Evolutionary conservation across 345 rosid species (phyloP).

Genomic region (Eucalyptus albens): DNA sequence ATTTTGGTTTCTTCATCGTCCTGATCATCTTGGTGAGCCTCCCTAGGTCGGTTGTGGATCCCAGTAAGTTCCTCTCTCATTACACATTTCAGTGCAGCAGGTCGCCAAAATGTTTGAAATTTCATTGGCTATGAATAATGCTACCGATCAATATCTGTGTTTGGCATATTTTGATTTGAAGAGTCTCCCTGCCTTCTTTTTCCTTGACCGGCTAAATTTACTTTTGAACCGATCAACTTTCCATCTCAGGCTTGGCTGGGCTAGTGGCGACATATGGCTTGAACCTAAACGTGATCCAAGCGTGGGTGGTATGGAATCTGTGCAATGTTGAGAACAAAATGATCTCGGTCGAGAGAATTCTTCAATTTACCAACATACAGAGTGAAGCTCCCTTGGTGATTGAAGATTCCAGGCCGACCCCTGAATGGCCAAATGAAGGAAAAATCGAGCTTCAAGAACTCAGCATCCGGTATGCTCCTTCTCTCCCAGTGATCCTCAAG

Average conservation of each 20-base stretch:
- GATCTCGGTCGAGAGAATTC: too few species aligned
- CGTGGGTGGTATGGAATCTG: constrained; percentile 68
- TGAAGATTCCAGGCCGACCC: neutral
- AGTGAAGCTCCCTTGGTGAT: too few species aligned
- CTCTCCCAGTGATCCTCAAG: constrained; percentile 48
- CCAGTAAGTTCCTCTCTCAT: constrained; percentile 38
- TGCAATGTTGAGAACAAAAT: too few species aligned
- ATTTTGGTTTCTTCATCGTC: constrained; percentile 66
- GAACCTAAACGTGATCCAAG: constrained; percentile 51
- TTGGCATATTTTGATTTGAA: neutral
- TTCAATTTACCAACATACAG: too few species aligned
- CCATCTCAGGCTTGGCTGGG: constrained; percentile 51
- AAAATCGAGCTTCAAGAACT: constrained; percentile 35
- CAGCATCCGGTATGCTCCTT: constrained; percentile 34
- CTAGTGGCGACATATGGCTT: constrained; percentile 55
- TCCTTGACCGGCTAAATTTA: neutral
- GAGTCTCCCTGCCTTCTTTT: neutral
- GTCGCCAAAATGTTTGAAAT: neutral
- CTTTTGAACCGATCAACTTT: neutral
- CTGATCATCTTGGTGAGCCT: constrained; percentile 59
- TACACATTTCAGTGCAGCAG: neutral
- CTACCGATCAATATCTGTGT: neutral
- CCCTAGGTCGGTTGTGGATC: constrained; percentile 54
- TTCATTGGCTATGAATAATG: neutral
- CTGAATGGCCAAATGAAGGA: constrained; percentile 48